These are phyloP conservation scores for Vanrija humicola DNA, from an alignment of 1,284 basidiomycete genomes.

Conservation along the genomic window DNA sequence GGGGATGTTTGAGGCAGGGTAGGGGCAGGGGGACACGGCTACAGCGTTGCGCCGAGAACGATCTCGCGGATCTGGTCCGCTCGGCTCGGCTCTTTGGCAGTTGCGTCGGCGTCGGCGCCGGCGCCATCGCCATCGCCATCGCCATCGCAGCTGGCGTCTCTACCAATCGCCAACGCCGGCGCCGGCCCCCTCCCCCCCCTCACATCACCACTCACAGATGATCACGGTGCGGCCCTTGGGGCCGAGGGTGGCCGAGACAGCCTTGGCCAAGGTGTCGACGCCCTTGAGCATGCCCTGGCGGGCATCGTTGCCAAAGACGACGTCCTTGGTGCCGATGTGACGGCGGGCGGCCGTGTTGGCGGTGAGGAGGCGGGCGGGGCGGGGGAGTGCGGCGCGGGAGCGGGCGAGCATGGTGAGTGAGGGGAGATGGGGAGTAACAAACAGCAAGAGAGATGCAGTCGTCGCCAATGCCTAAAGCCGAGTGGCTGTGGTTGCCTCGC, in stretches of 20 bases:
- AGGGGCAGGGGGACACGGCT: background rate
- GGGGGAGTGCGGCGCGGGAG: conserved; percentile 49
- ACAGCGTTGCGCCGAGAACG: background rate
- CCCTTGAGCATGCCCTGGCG: conserved; percentile 90
- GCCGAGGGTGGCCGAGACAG: conserved; percentile 90
- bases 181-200: background rate
- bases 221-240: conserved; percentile 99
- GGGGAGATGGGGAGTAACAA: background rate
- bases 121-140: background rate
- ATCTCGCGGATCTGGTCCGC: no score
- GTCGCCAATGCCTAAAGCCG: background rate
- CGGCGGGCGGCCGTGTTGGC: conserved; percentile 48
- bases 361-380: conserved; percentile 52
- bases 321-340: conserved; percentile 80
- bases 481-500: background rate
- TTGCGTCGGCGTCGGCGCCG: background rate
- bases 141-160: background rate
- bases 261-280: conserved; percentile 93
- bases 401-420: conserved; percentile 23
- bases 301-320: conserved; percentile 95
- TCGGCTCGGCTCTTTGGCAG: conserved; percentile 3
- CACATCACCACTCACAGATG: conserved; percentile 60
- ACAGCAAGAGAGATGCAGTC: background rate
- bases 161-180: background rate
- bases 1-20: background rate